phyloP scores from a whole-genome alignment of 805 yeast species.

The Diddensiella caesifluorescens region DNA sequence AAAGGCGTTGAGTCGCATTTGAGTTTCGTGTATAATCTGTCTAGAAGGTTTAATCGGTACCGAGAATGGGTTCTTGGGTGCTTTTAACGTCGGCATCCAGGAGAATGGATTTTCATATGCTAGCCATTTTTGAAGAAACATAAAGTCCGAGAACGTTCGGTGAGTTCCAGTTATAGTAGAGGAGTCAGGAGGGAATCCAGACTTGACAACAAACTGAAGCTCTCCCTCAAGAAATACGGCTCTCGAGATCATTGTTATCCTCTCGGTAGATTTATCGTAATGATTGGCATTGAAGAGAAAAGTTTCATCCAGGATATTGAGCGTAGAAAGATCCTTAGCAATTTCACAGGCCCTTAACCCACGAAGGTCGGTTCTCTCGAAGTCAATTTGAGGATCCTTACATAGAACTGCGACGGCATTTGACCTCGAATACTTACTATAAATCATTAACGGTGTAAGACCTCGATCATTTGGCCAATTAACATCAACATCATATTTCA shows the following conservation, averaged over 20 bases:
- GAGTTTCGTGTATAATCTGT: slow-evolving; percentile 32
- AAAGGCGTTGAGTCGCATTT: slow-evolving; percentile 46
- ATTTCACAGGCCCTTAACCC: slow-evolving; percentile 33
- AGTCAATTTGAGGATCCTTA: slow-evolving; percentile 44
- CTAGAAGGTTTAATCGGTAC: slow-evolving; percentile 30
- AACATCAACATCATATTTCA: slow-evolving; percentile 43
- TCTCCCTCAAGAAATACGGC: slow-evolving; percentile 19
- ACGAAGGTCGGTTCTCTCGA: slow-evolving; percentile 30
- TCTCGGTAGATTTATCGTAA: too few relatives aligned
- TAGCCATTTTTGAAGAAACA: slow-evolving; percentile 31
- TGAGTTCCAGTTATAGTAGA: slow-evolving; percentile 23
- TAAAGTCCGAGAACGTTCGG: slow-evolving; percentile 31
- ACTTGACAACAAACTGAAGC: slow-evolving; percentile 22
- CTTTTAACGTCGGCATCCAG: slow-evolving; percentile 33
- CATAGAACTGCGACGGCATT: slow-evolving; percentile 53
- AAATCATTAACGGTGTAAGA: slow-evolving; percentile 66
- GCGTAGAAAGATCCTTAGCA: slow-evolving; percentile 27
- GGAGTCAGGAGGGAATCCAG: slow-evolving; percentile 11
- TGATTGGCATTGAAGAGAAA: not conserved
- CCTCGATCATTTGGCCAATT: slow-evolving; percentile 56
- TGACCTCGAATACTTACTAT: slow-evolving; percentile 60
- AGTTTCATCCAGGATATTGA: slow-evolving; percentile 20
- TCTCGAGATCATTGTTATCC: slow-evolving; percentile 7
- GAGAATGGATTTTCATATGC: slow-evolving; percentile 33
- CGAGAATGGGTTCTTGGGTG: slow-evolving; percentile 27